Conservation (phyloP, 2,329 filamentous ascomycete genomes). For the Botryosphaeria agaves region DNA sequence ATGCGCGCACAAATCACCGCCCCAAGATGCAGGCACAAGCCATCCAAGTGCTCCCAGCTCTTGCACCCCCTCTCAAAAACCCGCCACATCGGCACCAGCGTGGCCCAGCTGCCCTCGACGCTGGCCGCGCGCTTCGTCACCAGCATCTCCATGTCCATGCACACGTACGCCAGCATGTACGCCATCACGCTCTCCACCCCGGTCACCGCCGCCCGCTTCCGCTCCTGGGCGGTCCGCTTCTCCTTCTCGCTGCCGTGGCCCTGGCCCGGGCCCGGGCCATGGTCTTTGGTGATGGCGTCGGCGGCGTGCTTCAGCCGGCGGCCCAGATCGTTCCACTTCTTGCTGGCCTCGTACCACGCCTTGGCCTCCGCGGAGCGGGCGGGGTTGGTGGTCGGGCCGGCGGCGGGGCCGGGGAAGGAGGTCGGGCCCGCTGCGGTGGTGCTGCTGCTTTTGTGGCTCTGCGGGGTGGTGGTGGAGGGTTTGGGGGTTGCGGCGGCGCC, state of each 20-base stretch:
- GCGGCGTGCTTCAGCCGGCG: slow-evolving; percentile 28
- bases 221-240: slow-evolving; percentile 14
- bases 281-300: slow-evolving; percentile 15
- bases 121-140: not conserved
- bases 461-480: slow-evolving; percentile 8
- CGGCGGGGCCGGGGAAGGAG: slow-evolving; percentile 4
- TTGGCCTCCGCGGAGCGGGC: slow-evolving; percentile 8
- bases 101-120: not conserved
- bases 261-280: slow-evolving; percentile 7
- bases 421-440: slow-evolving; percentile 3
- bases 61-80: not conserved
- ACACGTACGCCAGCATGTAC: slow-evolving; percentile 8
- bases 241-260: slow-evolving; percentile 5
- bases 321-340: slow-evolving; percentile 21
- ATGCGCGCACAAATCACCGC: not conserved
- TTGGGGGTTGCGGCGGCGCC: slow-evolving; percentile 6
- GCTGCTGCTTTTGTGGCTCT: slow-evolving; percentile 8
- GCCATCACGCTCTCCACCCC: slow-evolving; percentile 27
- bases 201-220: slow-evolving; percentile 21
- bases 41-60: slow-evolving; percentile 11
- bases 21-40: slow-evolving; percentile 6
- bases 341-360: slow-evolving; percentile 14
- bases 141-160: not conserved
- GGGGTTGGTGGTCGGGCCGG: slow-evolving; percentile 4
- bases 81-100: not conserved